phyloP scores from a whole-genome alignment of 371 early-diverging fungal species.

The Syncephalastrum sp. region DNA sequence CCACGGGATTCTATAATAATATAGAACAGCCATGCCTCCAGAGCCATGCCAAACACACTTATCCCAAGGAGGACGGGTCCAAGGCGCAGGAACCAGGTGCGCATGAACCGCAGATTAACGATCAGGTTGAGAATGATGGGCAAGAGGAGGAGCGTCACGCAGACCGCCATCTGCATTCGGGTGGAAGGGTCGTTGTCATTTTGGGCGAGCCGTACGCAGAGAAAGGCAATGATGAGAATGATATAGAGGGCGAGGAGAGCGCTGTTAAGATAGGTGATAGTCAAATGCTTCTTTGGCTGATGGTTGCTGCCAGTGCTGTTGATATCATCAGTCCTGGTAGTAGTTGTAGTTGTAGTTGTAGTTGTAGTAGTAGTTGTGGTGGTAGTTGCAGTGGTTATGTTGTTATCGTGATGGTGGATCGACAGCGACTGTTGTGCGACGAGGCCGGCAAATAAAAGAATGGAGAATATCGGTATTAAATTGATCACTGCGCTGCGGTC shows the following conservation, averaged over 20 bases:
- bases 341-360: too few species aligned
- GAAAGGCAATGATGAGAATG: conserved; percentile 10
- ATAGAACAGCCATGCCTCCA: conserved; percentile 26
- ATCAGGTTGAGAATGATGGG: background rate
- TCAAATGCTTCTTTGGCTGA: conserved; percentile 2
- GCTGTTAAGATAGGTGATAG: background rate
- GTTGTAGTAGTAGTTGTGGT: too few species aligned
- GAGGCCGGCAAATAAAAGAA: conserved; percentile 27
- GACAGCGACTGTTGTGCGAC: conserved; percentile 26
- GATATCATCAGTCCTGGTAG: conserved; percentile 8
- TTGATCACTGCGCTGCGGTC: conserved; percentile 20
- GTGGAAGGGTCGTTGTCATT: conserved; percentile 9
- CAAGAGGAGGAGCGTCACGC: conserved; percentile 18
- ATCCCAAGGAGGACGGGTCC: conserved; percentile 21
- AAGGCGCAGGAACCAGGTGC: conserved; percentile 15
- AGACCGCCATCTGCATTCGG: conserved; percentile 14
- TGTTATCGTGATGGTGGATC: conserved; percentile 23
- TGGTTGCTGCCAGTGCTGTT: conserved; percentile 7
- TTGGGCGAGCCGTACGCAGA: conserved; percentile 12
- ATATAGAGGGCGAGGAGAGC: conserved; percentile 18
- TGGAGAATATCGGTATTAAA: conserved; percentile 26
- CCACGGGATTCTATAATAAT: conserved; percentile 9
- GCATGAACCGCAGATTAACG: background rate
- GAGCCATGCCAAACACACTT: conserved; percentile 21
- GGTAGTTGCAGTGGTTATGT: background rate